Evolutionary conservation across 371 early-diverging fungal genomes (phyloP).

Genomic region (Mycotypha africana): DNA sequence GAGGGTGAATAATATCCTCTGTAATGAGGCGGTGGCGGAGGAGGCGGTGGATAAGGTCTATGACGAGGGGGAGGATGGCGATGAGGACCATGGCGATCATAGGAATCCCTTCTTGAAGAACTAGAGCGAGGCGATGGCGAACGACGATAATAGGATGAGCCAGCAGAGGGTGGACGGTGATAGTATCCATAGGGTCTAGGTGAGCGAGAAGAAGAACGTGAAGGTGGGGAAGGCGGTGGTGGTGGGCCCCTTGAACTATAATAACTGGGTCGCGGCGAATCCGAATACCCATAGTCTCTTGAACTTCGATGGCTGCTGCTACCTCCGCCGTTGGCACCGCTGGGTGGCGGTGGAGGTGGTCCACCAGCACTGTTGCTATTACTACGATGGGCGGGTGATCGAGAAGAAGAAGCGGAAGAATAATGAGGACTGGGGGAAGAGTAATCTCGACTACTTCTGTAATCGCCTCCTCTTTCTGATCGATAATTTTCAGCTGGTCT

Average conservation of each 20-base stretch:
- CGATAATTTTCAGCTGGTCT: slow-evolving; percentile 42
- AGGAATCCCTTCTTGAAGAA: slow-evolving; percentile 24
- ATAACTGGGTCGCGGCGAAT: slow-evolving; percentile 15
- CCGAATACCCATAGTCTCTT: slow-evolving; percentile 19
- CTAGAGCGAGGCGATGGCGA: slow-evolving; percentile 25
- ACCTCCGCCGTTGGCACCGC: too few relatives aligned
- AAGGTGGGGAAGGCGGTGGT: too few relatives aligned
- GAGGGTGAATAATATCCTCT: slow-evolving; percentile 13
- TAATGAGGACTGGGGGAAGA: slow-evolving; percentile 24
- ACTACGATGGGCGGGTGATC: slow-evolving; percentile 13
- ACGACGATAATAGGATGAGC: slow-evolving; percentile 15
- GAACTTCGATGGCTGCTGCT: too few relatives aligned
- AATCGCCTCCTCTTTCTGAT: slow-evolving; percentile 32
- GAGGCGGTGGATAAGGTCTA: slow-evolving; percentile 13
- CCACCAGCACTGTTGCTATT: too few relatives aligned
- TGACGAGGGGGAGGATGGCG: slow-evolving; percentile 11
- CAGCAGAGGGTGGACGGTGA: slow-evolving; percentile 18
- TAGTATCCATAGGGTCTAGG: slow-evolving; percentile 32
- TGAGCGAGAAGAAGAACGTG: slow-evolving; percentile 29
- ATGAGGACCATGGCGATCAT: slow-evolving; percentile 24
- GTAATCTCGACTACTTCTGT: slow-evolving; percentile 25
- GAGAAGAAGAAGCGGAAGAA: slow-evolving; percentile 24
- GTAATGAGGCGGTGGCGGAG: slow-evolving; percentile 5
- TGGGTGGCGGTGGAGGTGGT: too few relatives aligned
- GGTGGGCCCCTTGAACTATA: slow-evolving; percentile 19